Evolutionary conservation across 306 rosid genomes (phyloP), one percentile per base, ranked within the genome.

Genomic region (Pterocarpus macrocarpus): DNA sequence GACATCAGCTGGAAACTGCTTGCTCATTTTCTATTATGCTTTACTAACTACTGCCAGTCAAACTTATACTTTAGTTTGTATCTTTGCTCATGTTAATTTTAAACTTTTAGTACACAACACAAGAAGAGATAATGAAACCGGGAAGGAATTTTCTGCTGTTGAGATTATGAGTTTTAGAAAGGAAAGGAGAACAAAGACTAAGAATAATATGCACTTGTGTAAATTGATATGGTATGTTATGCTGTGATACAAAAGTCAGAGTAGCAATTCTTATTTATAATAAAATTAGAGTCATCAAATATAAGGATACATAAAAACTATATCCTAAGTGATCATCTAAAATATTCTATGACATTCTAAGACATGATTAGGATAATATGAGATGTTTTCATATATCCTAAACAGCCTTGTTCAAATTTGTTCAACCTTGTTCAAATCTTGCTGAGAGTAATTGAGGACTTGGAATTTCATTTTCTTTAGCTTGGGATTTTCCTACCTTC

Each of bases 401-500:
- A 1, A 44, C 49, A 44, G 11, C 55, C 55, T 10, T 49, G n/a
- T 43, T 68, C 6, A 15, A 22, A 22, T 22, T 22, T 22, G 0
- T 22, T 22, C 28, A 22, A 22, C 28, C 28, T 22, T 22, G 28
- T 22, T 22, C 28, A 22, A 22, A 22, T 22, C 28, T 22, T 22
- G 28, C 28, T 22, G 28, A 22, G 28, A 22, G 28, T 22, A 22
- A 22, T 22, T 0, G 28, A 22, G 28, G 28, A 30, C 16, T 65
- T 47, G 44, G 22, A 7, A 17, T 69, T 11, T 32, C 11, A 59
- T 34, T 52, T 67, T 43, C 58, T 66, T 50, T 57, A 17, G 14
- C 16, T 52, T 81, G 13, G 7, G 70, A 41, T 68, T 70, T 11
- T 36, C 7, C 73, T 57, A 69, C 35, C 81, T 12, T 49, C 72